These are phyloP conservation scores for Microglena sp. DNA, from an alignment of 139 green algal species.

Conservation along the genomic window DNA sequence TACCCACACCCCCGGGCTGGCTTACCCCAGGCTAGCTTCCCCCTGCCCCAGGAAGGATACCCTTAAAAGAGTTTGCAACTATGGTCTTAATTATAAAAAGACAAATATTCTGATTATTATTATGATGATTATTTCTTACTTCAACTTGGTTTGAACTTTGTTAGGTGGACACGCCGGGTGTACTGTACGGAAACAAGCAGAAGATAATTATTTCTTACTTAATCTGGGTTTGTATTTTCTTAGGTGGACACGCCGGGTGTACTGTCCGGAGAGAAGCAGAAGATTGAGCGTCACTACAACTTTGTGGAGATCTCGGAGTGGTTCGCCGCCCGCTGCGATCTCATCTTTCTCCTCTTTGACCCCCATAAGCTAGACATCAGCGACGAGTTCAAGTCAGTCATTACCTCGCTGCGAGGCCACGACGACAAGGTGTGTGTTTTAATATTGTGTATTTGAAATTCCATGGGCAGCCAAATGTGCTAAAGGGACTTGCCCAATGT, in stretches of 20 bases:
- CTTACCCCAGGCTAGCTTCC: too few species aligned
- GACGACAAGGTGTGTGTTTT: conserved; percentile 97
- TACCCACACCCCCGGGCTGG: too few species aligned
- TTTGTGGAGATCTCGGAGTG: conserved; percentile 84
- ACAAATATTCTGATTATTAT: too few species aligned
- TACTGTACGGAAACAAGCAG: conserved; percentile 94
- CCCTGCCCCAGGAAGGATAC: too few species aligned
- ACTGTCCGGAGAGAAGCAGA: conserved; percentile 91
- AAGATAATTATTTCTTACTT: too few species aligned
- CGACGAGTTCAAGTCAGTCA: conserved; percentile 92
- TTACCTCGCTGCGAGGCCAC: conserved; percentile 67
- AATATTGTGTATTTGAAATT: too few species aligned
- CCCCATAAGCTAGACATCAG: conserved; percentile 92
- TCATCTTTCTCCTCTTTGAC: conserved; percentile 98
- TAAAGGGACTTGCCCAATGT: too few species aligned
- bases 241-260: conserved; percentile 59
- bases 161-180: conserved; percentile 53
- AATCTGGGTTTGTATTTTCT: too few species aligned
- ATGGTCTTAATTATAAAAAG: too few species aligned
- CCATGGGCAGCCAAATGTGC: too few species aligned
- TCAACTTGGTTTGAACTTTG: neutral
- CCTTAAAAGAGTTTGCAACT: too few species aligned
- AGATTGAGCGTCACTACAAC: conserved; percentile 88
- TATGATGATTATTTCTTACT: neutral
- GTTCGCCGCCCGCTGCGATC: conserved; percentile 80